A percentile compares a stretch with the other conserved stretches of the same genome.
phyloP scores from a whole-genome alignment of 2,329 filamentous ascomycete genomes.

The Aspergillus sp. region DNA sequence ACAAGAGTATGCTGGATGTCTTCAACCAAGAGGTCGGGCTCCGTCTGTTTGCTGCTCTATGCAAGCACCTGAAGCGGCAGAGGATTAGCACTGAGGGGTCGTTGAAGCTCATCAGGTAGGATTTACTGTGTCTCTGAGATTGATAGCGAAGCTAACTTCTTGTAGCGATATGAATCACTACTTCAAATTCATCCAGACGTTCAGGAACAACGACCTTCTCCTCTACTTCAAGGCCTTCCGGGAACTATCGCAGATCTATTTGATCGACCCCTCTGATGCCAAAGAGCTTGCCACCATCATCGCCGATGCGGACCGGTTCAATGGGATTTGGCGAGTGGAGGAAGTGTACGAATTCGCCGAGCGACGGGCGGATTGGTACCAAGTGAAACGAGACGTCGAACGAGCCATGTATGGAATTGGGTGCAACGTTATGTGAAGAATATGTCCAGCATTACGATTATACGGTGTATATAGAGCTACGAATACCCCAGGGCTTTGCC shows the following conservation, averaged over 20 bases:
- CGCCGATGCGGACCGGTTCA: conserved; percentile 84
- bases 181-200: conserved; percentile 76
- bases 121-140: not conserved
- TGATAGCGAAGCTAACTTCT: conserved; percentile 7
- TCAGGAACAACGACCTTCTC: conserved; percentile 80
- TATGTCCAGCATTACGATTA: conserved; percentile 22
- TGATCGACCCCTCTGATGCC: conserved; percentile 82
- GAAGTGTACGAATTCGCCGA: conserved; percentile 98
- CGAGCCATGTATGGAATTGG: conserved; percentile 96
- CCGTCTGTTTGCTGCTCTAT: conserved; percentile 85
- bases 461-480: conserved; percentile 15
- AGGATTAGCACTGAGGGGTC: conserved; percentile 87
- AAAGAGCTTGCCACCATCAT: conserved; percentile 96
- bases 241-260: conserved; percentile 91
- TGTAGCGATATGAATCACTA: conserved; percentile 90
- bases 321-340: conserved; percentile 89
- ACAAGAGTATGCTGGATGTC: conserved; percentile 97
- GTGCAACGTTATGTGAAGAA: conserved; percentile 74
- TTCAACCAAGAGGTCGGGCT: conserved; percentile 98
- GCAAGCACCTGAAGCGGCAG: conserved; percentile 97
- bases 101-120: conserved; percentile 77
- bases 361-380: conserved; percentile 90
- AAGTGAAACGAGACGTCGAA: conserved; percentile 84
- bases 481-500: conserved; percentile 10
- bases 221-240: conserved; percentile 90